A percentile compares a stretch with the other conserved stretches of the same genome.
Evolutionary conservation across 768 basidiomycete genomes (phyloP).

Genomic region (Tricholoma bakamatsutake): DNA sequence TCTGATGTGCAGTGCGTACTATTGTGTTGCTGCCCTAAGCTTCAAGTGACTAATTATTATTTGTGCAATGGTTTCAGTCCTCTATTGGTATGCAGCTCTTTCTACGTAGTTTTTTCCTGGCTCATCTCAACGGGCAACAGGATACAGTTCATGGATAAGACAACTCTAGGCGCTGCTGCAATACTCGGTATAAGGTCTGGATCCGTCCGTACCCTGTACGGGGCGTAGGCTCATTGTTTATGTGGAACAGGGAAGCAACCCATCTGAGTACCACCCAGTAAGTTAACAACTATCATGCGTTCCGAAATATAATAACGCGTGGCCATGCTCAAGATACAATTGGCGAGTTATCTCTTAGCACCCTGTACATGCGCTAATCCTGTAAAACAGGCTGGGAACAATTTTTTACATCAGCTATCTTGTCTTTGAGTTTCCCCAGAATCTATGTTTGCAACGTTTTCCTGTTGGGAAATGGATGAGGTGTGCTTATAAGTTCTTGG

Average conservation of each 20-base stretch:
- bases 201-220: background rate
- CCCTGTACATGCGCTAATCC: background rate
- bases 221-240: background rate
- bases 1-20: constrained; percentile 61
- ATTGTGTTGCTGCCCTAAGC: background rate
- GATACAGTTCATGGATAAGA: constrained; percentile 80
- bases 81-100: constrained; percentile 43
- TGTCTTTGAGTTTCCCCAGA: constrained; percentile 69
- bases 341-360: constrained; percentile 33
- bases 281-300: constrained; percentile 14
- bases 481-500: constrained; percentile 22
- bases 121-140: constrained; percentile 23
- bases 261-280: constrained; percentile 64
- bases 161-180: constrained; percentile 58
- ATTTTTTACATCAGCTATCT: constrained; percentile 72
- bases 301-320: background rate
- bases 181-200: constrained; percentile 66
- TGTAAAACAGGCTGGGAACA: constrained; percentile 55
- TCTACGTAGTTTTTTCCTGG: background rate
- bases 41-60: background rate
- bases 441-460: constrained; percentile 63
- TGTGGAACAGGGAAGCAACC: constrained; percentile 40
- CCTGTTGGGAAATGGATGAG: constrained; percentile 83
- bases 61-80: constrained; percentile 26
- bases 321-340: constrained; percentile 44